phyloP scores from a whole-genome alignment of 345 rosid species.

The Adansonia digitata region DNA sequence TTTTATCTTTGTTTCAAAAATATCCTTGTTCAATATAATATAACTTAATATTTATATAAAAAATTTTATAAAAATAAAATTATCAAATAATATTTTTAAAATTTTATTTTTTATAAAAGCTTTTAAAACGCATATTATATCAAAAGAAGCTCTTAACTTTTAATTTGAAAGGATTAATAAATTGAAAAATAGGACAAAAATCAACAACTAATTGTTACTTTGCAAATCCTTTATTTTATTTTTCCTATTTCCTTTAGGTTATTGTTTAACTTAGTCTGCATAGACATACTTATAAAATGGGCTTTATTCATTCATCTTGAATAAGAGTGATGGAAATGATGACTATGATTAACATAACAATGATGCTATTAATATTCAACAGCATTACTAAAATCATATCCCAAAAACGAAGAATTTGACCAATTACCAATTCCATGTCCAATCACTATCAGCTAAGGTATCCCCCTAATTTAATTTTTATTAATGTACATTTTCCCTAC shows the following conservation, averaged over 20 bases:
- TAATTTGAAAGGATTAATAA: background rate
- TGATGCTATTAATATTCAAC: constrained; percentile 3
- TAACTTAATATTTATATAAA: no score
- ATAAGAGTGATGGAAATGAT: background rate
- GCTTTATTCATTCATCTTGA: background rate
- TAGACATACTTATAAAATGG: background rate
- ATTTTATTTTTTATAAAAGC: no score
- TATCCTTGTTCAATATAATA: no score
- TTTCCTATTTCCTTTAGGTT: background rate
- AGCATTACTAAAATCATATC: background rate
- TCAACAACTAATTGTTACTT: background rate
- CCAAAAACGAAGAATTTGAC: background rate
- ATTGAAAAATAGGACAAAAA: background rate
- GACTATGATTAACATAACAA: constrained; percentile 4
- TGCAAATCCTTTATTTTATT: background rate
- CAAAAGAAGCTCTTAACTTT: no score
- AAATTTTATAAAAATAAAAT: no score
- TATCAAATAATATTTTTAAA: no score
- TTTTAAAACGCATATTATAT: no score
- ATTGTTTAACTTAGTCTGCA: background rate
- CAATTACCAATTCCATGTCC: background rate
- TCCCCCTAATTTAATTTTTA: background rate
- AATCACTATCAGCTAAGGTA: background rate
- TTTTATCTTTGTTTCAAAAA: no score
- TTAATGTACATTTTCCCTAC: background rate